A percentile compares a stretch with the other conserved stretches of the same genome.
phyloP scores from a whole-genome alignment of 1,284 basidiomycete species.

The Fomitopsis palustris region DNA sequence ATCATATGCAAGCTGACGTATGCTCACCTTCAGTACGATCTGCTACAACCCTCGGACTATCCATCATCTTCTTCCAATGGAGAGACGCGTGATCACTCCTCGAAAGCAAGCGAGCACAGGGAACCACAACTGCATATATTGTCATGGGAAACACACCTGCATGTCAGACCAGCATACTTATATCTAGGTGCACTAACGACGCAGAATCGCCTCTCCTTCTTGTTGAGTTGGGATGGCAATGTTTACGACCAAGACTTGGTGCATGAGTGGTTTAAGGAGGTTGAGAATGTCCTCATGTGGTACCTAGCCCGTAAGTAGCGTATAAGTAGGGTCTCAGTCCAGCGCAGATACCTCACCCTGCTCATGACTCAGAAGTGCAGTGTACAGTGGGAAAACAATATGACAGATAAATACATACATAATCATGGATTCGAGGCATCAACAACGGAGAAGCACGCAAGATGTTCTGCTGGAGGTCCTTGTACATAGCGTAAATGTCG shows the following conservation, averaged over 20 bases:
- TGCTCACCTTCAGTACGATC: slow-evolving; percentile 3
- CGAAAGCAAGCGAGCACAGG: not conserved
- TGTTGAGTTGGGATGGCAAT: slow-evolving; percentile 20
- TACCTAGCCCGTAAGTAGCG: not conserved
- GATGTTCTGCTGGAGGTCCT: slow-evolving; percentile 36
- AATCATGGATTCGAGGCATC: slow-evolving; percentile 19
- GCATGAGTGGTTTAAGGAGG: not conserved
- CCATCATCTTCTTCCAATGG: not conserved
- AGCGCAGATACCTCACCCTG: not conserved
- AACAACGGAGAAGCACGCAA: slow-evolving; percentile 42
- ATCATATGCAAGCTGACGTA: slow-evolving; percentile 11
- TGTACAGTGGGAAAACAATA: slow-evolving; percentile 8
- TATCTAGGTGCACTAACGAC: slow-evolving; percentile 18
- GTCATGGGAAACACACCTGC: slow-evolving; percentile 14
- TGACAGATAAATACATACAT: slow-evolving; percentile 14
- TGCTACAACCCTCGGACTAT: slow-evolving; percentile 4
- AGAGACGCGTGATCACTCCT: not conserved
- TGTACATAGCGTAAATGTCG: slow-evolving; percentile 50
- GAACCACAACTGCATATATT: slow-evolving; percentile 9
- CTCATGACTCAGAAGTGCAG: not conserved
- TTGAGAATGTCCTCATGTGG: not conserved
- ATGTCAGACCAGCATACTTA: slow-evolving; percentile 19
- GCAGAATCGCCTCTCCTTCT: slow-evolving; percentile 11
- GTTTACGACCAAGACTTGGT: slow-evolving; percentile 11
- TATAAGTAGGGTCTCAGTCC: not conserved